Evolutionary conservation across 2,329 filamentous ascomycete genomes (phyloP).

Genomic region (Raffaelea albimanens): DNA sequence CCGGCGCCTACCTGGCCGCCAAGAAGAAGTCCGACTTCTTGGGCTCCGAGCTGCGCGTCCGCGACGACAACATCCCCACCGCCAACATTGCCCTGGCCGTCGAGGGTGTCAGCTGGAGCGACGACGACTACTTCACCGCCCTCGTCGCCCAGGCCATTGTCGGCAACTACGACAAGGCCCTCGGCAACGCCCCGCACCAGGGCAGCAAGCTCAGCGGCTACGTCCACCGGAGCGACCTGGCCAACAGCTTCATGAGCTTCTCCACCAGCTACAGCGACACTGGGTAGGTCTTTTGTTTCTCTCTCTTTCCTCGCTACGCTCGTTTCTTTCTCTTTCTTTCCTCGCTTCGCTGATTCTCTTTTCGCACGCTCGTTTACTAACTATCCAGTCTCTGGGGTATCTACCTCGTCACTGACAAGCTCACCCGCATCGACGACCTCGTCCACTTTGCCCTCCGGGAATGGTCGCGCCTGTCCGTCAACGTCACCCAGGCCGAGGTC

Average conservation of each 20-base stretch:
- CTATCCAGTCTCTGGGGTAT: conserved; percentile 88
- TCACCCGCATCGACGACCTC: conserved; percentile 82
- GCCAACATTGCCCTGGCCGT: conserved; percentile 98
- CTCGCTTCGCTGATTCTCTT: conserved; percentile 11
- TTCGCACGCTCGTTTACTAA: neutral
- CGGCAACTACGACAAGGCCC: conserved; percentile 98
- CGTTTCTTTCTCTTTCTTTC: conserved; percentile 1
- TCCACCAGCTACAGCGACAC: conserved; percentile 99
- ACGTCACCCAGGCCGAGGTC: conserved; percentile 80
- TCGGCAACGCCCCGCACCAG: conserved; percentile 94
- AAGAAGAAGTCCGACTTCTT: conserved; percentile 92
- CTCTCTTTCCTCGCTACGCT: neutral
- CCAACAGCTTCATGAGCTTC: conserved; percentile 99
- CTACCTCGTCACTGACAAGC: conserved; percentile 90
- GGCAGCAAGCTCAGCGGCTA: conserved; percentile 96
- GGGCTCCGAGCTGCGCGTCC: conserved; percentile 88
- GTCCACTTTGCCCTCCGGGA: conserved; percentile 97
- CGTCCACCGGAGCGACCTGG: conserved; percentile 87
- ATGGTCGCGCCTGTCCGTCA: conserved; percentile 90
- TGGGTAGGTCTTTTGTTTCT: conserved; percentile 52
- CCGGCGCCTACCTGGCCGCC: conserved; percentile 63
- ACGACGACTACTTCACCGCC: conserved; percentile 97
- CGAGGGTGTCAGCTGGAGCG: conserved; percentile 99
- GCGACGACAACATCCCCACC: conserved; percentile 91
- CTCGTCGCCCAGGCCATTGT: conserved; percentile 97